These are phyloP conservation scores for Sinapis alba DNA, from an alignment of 441 rosid genomes.

Conservation along the genomic window DNA sequence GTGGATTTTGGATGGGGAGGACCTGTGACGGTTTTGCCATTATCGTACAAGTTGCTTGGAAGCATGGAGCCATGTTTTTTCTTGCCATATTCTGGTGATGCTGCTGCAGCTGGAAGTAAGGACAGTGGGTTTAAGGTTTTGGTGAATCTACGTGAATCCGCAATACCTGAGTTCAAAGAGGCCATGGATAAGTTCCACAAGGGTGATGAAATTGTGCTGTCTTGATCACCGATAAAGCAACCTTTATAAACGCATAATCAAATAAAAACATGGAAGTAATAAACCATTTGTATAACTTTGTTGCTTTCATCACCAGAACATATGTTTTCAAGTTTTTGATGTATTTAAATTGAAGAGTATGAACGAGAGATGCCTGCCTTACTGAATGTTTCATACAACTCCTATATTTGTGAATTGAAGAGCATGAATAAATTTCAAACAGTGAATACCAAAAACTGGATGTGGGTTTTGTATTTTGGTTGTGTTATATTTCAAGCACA, in stretches of 20 bases:
- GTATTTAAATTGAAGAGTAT: slow-evolving; percentile 11
- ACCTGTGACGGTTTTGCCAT: slow-evolving; percentile 68
- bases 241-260: not conserved
- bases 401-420: not conserved
- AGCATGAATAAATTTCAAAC: not conserved
- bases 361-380: slow-evolving; percentile 7
- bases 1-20: slow-evolving; percentile 96
- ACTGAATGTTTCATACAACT: not conserved
- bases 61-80: slow-evolving; percentile 79
- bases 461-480: slow-evolving; percentile 61
- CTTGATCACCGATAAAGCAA: slow-evolving; percentile 14
- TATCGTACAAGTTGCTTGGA: slow-evolving; percentile 65
- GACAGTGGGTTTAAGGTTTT: slow-evolving; percentile 74
- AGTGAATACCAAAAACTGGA: slow-evolving; percentile 38
- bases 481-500: slow-evolving; percentile 76
- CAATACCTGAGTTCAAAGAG: slow-evolving; percentile 52
- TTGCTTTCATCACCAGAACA: slow-evolving; percentile 22
- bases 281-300: slow-evolving; percentile 26
- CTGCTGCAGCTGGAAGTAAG: slow-evolving; percentile 44
- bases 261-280: not conserved
- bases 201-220: slow-evolving; percentile 47
- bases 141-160: slow-evolving; percentile 58
- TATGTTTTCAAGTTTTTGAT: slow-evolving; percentile 15
- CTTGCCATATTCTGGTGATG: slow-evolving; percentile 69
- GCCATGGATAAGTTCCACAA: slow-evolving; percentile 62